phyloP scores from a whole-genome alignment of 1,284 basidiomycete species.

The Ceratobasidium sp. region DNA sequence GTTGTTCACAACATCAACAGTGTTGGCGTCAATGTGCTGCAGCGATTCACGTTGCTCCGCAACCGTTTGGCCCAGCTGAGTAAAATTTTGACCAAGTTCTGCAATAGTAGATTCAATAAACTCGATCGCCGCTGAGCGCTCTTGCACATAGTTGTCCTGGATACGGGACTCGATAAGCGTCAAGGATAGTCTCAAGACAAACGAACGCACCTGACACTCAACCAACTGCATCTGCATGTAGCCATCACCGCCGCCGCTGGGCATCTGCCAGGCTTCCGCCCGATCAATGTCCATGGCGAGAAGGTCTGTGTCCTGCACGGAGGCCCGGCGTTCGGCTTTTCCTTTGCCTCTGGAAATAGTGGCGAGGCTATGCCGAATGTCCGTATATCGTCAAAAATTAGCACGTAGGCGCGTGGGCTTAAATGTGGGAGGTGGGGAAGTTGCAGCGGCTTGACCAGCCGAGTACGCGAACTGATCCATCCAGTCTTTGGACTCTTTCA shows the following conservation, averaged over 20 bases:
- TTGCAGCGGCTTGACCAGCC: conserved; percentile 73
- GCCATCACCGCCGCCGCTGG: conserved; percentile 59
- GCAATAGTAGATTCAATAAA: conserved; percentile 98
- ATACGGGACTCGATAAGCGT: no score
- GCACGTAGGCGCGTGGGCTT: conserved; percentile 14
- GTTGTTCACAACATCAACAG: conserved; percentile 93
- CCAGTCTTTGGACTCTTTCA: conserved; percentile 97
- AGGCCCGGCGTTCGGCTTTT: conserved; percentile 66
- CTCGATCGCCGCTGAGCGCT: conserved; percentile 95
- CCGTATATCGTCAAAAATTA: conserved; percentile 19
- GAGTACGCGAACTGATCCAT: conserved; percentile 98
- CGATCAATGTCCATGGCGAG: conserved; percentile 90
- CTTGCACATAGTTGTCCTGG: conserved; percentile 96
- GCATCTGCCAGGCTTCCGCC: conserved; percentile 67
- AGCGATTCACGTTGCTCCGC: conserved; percentile 98
- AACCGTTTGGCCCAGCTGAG: conserved; percentile 96
- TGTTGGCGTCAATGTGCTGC: conserved; percentile 98
- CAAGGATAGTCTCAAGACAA: no score
- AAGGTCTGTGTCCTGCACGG: conserved; percentile 74
- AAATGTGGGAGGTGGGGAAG: conserved; percentile 74
- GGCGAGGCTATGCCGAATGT: conserved; percentile 64
- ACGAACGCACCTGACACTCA: conserved; percentile 86
- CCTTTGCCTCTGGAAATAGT: conserved; percentile 71
- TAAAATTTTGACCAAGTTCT: conserved; percentile 97
- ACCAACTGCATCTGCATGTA: conserved; percentile 95